Evolutionary conservation across 2,329 filamentous ascomycete species (phyloP).

Genomic region (Talaromyces sp.): DNA sequence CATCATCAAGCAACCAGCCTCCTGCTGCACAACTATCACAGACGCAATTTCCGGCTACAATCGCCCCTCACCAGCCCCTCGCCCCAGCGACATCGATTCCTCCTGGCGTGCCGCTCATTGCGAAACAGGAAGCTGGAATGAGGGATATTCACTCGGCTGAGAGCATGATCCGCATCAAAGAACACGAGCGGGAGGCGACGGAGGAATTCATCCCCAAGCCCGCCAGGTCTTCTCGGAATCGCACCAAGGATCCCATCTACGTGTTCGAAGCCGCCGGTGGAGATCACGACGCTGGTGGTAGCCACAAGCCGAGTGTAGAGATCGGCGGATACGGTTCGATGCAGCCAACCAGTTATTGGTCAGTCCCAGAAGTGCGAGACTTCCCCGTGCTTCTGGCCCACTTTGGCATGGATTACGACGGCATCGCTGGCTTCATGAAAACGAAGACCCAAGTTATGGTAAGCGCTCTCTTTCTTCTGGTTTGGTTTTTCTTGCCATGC

Average conservation of each 20-base stretch:
- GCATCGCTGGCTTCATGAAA: constrained; percentile 48
- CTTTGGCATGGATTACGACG: constrained; percentile 46
- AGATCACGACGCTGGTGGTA: constrained; percentile 23
- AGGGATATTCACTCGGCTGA: constrained; percentile 7
- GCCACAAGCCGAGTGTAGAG: constrained; percentile 21
- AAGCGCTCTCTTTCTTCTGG: constrained; percentile 15
- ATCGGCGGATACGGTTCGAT: constrained; percentile 31
- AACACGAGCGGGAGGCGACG: constrained; percentile 23
- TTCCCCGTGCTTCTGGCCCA: constrained; percentile 43
- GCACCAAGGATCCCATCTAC: constrained; percentile 30
- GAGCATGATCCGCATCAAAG: constrained; percentile 19
- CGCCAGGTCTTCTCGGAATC: constrained; percentile 23
- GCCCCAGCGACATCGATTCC: constrained; percentile 20
- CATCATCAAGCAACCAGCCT: constrained; percentile 8
- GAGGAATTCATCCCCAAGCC: constrained; percentile 20
- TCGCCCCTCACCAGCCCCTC: constrained; percentile 18
- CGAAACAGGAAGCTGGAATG: constrained; percentile 9
- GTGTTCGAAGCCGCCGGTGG: constrained; percentile 27
- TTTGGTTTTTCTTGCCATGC: neutral
- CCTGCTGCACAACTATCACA: constrained; percentile 8
- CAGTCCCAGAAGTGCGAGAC: constrained; percentile 46
- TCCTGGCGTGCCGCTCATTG: constrained; percentile 17
- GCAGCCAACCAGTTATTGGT: constrained; percentile 50
- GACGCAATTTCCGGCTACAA: constrained; percentile 10
- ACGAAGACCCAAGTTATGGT: constrained; percentile 51